Evolutionary conservation across 441 rosid genomes (phyloP).

Genomic region (Biscutella laevigata): DNA sequence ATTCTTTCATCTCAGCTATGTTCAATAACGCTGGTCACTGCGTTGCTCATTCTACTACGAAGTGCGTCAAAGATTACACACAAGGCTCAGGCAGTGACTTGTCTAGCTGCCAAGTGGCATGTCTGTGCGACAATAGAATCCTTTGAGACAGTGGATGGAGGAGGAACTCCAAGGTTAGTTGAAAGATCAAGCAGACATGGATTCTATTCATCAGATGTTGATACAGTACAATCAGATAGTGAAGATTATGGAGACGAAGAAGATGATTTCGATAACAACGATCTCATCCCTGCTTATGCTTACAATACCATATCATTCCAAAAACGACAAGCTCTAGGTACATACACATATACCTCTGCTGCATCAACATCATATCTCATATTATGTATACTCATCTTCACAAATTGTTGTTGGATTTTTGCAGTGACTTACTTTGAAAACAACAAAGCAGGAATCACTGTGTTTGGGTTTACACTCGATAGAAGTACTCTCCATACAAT

Average conservation of each 20-base stretch:
- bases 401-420: background rate
- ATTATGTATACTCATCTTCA: background rate
- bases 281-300: slow-evolving; percentile 66
- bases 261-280: slow-evolving; percentile 70
- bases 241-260: slow-evolving; percentile 63
- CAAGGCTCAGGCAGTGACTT: slow-evolving; percentile 72
- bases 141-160: slow-evolving; percentile 53
- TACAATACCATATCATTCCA: slow-evolving; percentile 72
- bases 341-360: background rate
- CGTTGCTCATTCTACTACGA: slow-evolving; percentile 50
- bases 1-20: slow-evolving; percentile 43
- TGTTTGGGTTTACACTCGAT: slow-evolving; percentile 66
- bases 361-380: background rate
- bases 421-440: slow-evolving; percentile 83
- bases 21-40: slow-evolving; percentile 64
- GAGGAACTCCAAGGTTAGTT: slow-evolving; percentile 44
- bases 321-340: slow-evolving; percentile 85
- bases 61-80: slow-evolving; percentile 89
- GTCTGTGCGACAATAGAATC: slow-evolving; percentile 67
- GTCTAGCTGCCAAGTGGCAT: slow-evolving; percentile 89
- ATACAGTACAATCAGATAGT: slow-evolving; percentile 25
- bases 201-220: slow-evolving; percentile 19
- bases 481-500: slow-evolving; percentile 66
- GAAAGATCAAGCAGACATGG: slow-evolving; percentile 13
- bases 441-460: slow-evolving; percentile 73